These are phyloP conservation scores for Sporisorium exsertum DNA, from an alignment of 1,284 basidiomycete species.

Conservation along the genomic window DNA sequence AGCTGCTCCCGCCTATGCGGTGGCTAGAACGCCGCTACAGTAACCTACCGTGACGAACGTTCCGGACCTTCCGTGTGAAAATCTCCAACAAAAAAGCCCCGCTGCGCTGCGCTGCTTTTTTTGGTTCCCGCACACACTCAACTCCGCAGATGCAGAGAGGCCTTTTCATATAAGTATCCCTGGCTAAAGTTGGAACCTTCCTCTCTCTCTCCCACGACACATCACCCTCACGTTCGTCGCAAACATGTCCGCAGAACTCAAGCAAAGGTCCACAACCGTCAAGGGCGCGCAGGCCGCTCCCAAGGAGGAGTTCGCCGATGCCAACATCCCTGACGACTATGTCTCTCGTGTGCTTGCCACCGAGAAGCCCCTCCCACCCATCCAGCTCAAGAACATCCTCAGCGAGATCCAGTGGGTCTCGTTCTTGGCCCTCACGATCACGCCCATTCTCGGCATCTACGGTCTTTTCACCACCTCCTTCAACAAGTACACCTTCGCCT, in stretches of 20 bases:
- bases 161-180: slow-evolving; percentile 17
- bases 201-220: neutral
- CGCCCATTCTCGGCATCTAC: slow-evolving; percentile 62
- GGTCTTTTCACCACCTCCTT: slow-evolving; percentile 61
- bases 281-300: slow-evolving; percentile 52
- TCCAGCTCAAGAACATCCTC: slow-evolving; percentile 63
- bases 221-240: slow-evolving; percentile 12
- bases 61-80: no score
- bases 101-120: neutral
- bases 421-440: slow-evolving; percentile 60
- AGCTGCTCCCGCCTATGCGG: no score
- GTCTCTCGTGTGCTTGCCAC: slow-evolving; percentile 57
- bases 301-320: slow-evolving; percentile 56
- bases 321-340: slow-evolving; percentile 64
- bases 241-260: slow-evolving; percentile 47
- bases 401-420: slow-evolving; percentile 68
- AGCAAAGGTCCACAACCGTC: slow-evolving; percentile 42
- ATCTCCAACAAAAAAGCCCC: neutral
- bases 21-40: no score
- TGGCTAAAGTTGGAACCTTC: neutral
- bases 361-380: slow-evolving; percentile 62
- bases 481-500: slow-evolving; percentile 51
- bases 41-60: no score
- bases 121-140: neutral
- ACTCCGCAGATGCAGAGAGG: neutral